Base-by-base conservation (phyloP, 2,329 filamentous ascomycete genomes). In the Curvularia lunata region DNA sequence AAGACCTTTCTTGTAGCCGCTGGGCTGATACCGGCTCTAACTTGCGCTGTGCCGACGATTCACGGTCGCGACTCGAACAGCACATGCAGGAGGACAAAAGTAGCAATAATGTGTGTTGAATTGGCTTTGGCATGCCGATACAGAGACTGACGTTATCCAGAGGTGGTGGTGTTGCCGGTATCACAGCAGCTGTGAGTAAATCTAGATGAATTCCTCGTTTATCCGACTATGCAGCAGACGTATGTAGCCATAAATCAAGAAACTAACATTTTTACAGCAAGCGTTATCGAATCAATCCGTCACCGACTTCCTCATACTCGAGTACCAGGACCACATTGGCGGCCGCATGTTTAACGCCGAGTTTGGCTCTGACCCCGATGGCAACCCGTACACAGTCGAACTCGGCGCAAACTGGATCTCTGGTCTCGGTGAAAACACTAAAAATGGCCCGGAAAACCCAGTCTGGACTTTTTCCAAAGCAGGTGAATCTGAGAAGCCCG, bases 361-460 rank as follows among this genome's bases (percentile, higher is more conserved):
- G 0, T 89, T 89, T 64, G 86, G 87, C 4, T 75, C 78, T 16
- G 76, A 81, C 23, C 34, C 74, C 0, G 77, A 84, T 34, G 85
- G 85, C 82, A 57, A 60, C 12, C 63, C 84, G 0, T 87, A 86
- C 58, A 80, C 78, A 0, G 79, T 91, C 9, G 88, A 90, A 70
- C 75, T 88, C 0, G 88, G 88, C 2, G 88, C 88, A 6, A 91
- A 90, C 61, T 91, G 88, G 88, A 80, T 82, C 80, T 28, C 81
- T 79, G 77, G 81, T 77, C 23, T 69, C 78, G 25, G 79, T 74
- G 27, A 56, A n/a, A 74, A 73, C 25, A 58, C 66, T 0, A 18
- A 38, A 30, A 62, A 69, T 6, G 72, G 52, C 32, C 73, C 51
- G 62, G 82, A 86, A 47, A 88, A 90, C 48, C 88, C 87, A 0